Evolutionary conservation across 1,284 basidiomycete genomes (phyloP).

Genomic region (Uromyces viciae-fabae): DNA sequence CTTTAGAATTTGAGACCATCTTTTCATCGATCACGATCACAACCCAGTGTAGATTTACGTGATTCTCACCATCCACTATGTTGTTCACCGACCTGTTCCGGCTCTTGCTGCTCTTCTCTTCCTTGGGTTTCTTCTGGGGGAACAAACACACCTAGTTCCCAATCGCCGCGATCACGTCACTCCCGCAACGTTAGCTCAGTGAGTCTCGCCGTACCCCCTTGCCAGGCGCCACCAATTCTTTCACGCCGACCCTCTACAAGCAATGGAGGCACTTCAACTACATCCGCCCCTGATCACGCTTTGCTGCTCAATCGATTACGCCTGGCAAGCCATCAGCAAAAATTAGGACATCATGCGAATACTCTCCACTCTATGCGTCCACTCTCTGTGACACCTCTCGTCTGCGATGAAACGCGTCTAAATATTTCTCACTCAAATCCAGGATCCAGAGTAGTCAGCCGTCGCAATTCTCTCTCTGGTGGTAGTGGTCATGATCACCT

Average conservation of each 20-base stretch:
- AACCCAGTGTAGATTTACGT: constrained; percentile 1
- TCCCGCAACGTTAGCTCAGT: constrained; percentile 20
- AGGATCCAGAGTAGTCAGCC: constrained; percentile 8
- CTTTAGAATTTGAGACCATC: background rate
- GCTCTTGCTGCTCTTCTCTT: constrained; percentile 18
- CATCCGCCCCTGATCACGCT: constrained; percentile 11
- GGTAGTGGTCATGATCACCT: background rate
- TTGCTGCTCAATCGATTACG: constrained; percentile 24
- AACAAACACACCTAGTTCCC: constrained; percentile 6
- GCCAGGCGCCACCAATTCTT: background rate
- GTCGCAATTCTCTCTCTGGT: constrained; percentile 14
- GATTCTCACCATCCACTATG: background rate
- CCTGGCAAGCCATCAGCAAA: constrained; percentile 20
- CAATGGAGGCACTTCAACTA: background rate
- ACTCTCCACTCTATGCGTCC: constrained; percentile 7
- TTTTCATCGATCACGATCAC: constrained; percentile 18
- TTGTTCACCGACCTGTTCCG: constrained; percentile 20
- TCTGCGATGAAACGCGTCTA: background rate
- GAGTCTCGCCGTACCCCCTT: background rate
- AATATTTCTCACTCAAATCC: constrained; percentile 10
- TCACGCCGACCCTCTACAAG: constrained; percentile 11
- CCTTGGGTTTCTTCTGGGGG: constrained; percentile 26
- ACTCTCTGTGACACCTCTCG: constrained; percentile 8
- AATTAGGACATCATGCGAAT: constrained; percentile 7
- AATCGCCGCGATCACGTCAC: constrained; percentile 18